Conservation (phyloP, 768 basidiomycete species). For the Lactarius pseudohatsudake region DNA sequence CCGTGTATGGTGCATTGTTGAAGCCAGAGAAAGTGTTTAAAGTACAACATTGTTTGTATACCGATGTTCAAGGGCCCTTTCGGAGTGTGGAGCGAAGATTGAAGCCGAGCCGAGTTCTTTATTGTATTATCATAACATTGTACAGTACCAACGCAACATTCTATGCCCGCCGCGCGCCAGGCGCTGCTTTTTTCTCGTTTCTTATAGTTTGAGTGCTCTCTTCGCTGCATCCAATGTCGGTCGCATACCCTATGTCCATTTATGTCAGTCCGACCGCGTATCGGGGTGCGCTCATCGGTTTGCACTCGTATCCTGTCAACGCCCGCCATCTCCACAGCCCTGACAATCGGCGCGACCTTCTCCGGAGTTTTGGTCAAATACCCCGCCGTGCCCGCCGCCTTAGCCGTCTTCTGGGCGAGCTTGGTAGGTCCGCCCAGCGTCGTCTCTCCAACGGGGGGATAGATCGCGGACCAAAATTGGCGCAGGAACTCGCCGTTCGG, state of each 20-base stretch:
- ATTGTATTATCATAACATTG: too few species aligned
- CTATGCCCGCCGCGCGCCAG: conserved; percentile 10
- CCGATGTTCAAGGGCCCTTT: too few species aligned
- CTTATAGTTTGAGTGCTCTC: conserved; percentile 60
- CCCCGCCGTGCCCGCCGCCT: conserved; percentile 84
- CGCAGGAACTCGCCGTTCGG: conserved; percentile 93
- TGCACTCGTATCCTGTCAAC: conserved; percentile 63
- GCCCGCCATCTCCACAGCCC: conserved; percentile 55
- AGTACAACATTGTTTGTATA: too few species aligned
- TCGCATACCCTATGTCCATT: conserved; percentile 53
- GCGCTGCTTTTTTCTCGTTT: conserved; percentile 16
- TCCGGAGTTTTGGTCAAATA: conserved; percentile 79
- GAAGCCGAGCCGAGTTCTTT: too few species aligned
- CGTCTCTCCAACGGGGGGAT: conserved; percentile 65
- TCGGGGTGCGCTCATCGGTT: conserved; percentile 48
- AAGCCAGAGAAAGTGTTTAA: too few species aligned
- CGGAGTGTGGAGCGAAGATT: too few species aligned
- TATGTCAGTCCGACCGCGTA: not conserved
- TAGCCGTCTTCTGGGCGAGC: conserved; percentile 67
- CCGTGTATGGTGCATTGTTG: too few species aligned
- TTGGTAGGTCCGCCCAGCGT: conserved; percentile 48
- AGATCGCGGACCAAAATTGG: conserved; percentile 90
- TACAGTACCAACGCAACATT: too few species aligned
- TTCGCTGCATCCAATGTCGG: conserved; percentile 72
- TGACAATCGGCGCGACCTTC: conserved; percentile 76